These are phyloP conservation scores for Diplodia intermedia DNA, from an alignment of 2,329 filamentous ascomycete genomes.

Conservation along the genomic window DNA sequence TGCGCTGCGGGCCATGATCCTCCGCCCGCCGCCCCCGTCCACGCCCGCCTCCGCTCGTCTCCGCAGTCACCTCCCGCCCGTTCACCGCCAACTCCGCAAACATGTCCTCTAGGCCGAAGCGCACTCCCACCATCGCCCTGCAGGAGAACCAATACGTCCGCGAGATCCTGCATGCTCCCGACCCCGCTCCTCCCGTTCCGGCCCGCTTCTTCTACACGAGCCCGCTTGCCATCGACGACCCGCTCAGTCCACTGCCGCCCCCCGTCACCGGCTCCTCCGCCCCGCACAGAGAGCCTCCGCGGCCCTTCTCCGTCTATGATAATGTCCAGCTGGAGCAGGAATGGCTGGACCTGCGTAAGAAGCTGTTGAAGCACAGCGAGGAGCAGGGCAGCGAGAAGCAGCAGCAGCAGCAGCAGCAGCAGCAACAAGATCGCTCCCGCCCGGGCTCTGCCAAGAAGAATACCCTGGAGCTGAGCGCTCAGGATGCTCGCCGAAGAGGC, in stretches of 20 bases:
- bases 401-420: conserved; percentile 40
- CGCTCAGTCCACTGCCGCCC: conserved; percentile 71
- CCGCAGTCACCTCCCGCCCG: neutral
- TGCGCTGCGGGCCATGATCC: conserved; percentile 24
- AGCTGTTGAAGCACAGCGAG: conserved; percentile 54
- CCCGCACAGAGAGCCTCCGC: conserved; percentile 66
- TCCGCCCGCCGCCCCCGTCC: neutral
- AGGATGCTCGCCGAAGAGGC: conserved; percentile 21
- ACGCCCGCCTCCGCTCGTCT: neutral
- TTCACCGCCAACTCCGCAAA: conserved; percentile 27
- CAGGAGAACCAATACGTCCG: conserved; percentile 54
- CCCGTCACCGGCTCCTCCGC: conserved; percentile 56
- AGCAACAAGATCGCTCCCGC: conserved; percentile 22
- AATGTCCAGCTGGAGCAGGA: conserved; percentile 80
- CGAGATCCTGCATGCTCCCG: conserved; percentile 50
- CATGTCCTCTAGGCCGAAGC: conserved; percentile 13
- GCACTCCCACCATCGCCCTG: conserved; percentile 25
- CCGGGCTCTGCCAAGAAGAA: conserved; percentile 36
- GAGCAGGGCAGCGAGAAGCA: conserved; percentile 47
- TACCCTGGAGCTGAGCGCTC: conserved; percentile 9
- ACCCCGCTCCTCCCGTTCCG: conserved; percentile 45
- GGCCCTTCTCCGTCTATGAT: conserved; percentile 80
- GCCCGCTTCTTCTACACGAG: conserved; percentile 81
- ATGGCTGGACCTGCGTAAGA: conserved; percentile 69
- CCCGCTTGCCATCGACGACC: conserved; percentile 83